These are phyloP conservation scores for Blastobotrys attinorum DNA, from an alignment of 805 yeast species.

Conservation along the genomic window DNA sequence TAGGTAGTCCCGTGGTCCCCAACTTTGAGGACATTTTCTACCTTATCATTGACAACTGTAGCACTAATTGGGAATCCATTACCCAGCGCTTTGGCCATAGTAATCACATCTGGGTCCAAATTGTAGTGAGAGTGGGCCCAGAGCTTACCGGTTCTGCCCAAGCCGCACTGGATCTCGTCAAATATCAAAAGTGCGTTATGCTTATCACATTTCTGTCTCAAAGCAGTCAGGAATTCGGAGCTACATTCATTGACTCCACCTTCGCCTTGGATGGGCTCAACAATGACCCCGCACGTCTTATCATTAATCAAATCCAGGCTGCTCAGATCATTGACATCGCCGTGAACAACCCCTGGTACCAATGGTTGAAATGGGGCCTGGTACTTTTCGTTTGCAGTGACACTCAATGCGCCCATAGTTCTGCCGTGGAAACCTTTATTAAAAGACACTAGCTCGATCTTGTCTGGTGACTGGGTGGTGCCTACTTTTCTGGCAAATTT, in stretches of 20 bases:
- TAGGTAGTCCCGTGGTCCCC: constrained; percentile 98
- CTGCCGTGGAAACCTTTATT: constrained; percentile 91
- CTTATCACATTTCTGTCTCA: constrained; percentile 59
- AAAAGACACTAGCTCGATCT: constrained; percentile 70
- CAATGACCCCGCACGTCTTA: constrained; percentile 81
- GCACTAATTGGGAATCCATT: constrained; percentile 97
- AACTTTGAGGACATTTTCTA: constrained; percentile 63
- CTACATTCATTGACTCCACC: constrained; percentile 80
- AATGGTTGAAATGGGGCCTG: constrained; percentile 87
- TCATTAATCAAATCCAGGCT: constrained; percentile 54
- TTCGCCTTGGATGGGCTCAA: constrained; percentile 98
- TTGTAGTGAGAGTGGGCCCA: constrained; percentile 87
- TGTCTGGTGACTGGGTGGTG: constrained; percentile 35
- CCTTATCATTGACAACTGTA: constrained; percentile 72
- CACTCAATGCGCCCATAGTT: constrained; percentile 86
- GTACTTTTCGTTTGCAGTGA: constrained; percentile 88
- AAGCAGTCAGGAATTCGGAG: constrained; percentile 52
- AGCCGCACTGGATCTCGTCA: constrained; percentile 96
- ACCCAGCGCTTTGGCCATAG: constrained; percentile 94
- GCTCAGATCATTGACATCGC: constrained; percentile 51
- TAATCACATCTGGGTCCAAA: constrained; percentile 69
- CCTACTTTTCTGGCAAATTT: constrained; percentile 81
- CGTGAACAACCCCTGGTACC: constrained; percentile 79
- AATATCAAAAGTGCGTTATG: constrained; percentile 72
- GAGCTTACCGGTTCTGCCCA: constrained; percentile 83